Conservation (phyloP, 805 yeast species). For the Aciculoconidium aculeatum region DNA sequence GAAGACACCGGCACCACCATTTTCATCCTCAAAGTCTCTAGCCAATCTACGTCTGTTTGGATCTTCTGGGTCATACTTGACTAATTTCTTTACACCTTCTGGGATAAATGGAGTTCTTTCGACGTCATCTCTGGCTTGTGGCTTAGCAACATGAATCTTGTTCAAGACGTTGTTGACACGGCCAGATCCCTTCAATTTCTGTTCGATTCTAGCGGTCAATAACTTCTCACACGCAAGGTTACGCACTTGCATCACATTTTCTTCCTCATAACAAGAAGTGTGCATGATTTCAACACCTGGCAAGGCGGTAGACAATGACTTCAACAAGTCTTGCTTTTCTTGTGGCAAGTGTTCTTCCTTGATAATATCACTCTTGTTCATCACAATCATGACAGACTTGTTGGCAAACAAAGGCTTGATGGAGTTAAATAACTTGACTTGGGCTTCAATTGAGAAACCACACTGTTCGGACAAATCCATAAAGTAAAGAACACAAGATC, state of each 20-base stretch:
- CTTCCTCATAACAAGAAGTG: conserved; percentile 90
- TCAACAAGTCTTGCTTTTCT: conserved; percentile 65
- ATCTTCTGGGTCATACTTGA: conserved; percentile 71
- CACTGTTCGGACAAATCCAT: conserved; percentile 99
- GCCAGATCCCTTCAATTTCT: conserved; percentile 88
- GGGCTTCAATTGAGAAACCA: conserved; percentile 96
- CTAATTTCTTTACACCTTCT: conserved; percentile 54
- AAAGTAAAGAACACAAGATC: conserved; percentile 93
- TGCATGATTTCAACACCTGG: conserved; percentile 90
- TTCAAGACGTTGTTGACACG: conserved; percentile 84
- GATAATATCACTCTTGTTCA: conserved; percentile 92
- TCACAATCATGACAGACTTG: conserved; percentile 91
- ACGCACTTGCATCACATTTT: conserved; percentile 91
- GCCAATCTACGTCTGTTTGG: conserved; percentile 79
- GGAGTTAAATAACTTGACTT: conserved; percentile 93
- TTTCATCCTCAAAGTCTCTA: conserved; percentile 84
- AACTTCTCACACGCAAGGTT: conserved; percentile 97
- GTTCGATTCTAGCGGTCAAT: conserved; percentile 92
- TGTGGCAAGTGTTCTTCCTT: conserved; percentile 75
- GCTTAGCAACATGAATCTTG: conserved; percentile 92
- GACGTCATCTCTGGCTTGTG: conserved; percentile 81
- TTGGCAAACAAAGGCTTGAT: conserved; percentile 96
- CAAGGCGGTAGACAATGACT: conserved; percentile 49
- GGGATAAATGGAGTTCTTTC: conserved; percentile 80
- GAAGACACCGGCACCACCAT: conserved; percentile 99